Conservation (phyloP, 1,284 basidiomycete species). For the Psilocybe mexicana region DNA sequence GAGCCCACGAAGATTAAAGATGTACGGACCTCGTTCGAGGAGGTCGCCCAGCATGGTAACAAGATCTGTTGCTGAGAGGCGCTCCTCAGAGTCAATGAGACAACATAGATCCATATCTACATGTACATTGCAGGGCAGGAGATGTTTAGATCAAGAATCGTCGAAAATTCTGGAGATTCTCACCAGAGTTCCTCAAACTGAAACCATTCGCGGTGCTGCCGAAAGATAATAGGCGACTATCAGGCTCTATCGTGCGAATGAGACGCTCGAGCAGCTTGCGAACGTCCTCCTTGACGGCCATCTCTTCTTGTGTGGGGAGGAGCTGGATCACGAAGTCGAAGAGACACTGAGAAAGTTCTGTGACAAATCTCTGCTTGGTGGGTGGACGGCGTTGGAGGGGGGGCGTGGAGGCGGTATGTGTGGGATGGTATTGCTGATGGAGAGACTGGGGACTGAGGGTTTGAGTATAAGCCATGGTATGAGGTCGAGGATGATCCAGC, state of each 20-base stretch:
- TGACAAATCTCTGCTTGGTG: slow-evolving; percentile 60
- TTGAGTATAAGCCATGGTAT: slow-evolving; percentile 40
- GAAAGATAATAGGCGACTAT: slow-evolving; percentile 90
- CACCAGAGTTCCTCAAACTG: slow-evolving; percentile 92
- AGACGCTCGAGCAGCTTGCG: slow-evolving; percentile 92
- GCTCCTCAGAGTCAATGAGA: slow-evolving; percentile 84
- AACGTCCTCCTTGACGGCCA: slow-evolving; percentile 94
- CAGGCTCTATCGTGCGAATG: slow-evolving; percentile 92
- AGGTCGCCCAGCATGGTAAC: slow-evolving; percentile 94
- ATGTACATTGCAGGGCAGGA: not conserved
- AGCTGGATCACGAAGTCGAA: slow-evolving; percentile 90
- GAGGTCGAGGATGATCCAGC: slow-evolving; percentile 20
- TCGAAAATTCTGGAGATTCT: slow-evolving; percentile 26
- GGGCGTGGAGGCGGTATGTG: slow-evolving; percentile 23
- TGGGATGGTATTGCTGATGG: slow-evolving; percentile 36
- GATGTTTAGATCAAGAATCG: not conserved
- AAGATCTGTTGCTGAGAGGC: slow-evolving; percentile 80
- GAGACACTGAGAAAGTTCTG: slow-evolving; percentile 69
- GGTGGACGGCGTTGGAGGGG: slow-evolving; percentile 36
- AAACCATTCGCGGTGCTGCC: slow-evolving; percentile 95
- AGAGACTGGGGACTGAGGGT: slow-evolving; percentile 36
- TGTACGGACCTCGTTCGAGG: slow-evolving; percentile 76
- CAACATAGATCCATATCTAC: slow-evolving; percentile 98
- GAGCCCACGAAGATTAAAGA: not conserved
- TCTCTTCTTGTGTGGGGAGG: slow-evolving; percentile 85